Base-by-base conservation (phyloP, 202 grass and related monocot genomes). In the Hordeum pubiflorum region DNA sequence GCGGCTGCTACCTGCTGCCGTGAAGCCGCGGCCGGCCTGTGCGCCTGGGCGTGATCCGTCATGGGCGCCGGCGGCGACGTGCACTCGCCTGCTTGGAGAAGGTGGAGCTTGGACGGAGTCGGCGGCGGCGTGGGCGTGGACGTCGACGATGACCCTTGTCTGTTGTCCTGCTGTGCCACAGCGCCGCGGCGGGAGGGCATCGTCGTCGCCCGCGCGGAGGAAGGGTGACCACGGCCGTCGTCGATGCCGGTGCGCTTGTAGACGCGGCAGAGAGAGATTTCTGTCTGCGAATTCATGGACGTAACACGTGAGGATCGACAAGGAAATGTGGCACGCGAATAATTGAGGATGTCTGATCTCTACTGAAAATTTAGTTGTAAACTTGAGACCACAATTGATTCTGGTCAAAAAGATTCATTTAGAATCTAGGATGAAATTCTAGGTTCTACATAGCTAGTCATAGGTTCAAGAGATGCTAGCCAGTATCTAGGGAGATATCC, bases 231-330 rank as follows among this genome's bases (percentile, higher is more conserved):
- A 9, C 55, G 83, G 52, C 86, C 87, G 71, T 94, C 91, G 12
- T 97, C 89, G 69, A 97, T 89, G 59, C 91, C 91, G 18, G 91
- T 84, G 79, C 94, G 86, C 83, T 97, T 97, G 69, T 97, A 90
- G 48, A 94, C 91, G 60, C 94, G 87, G 70, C 94, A 97, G 7
- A 97, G 87, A 7, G 94, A 97, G 33, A 94, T 97, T 38, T 97
- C 94, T 0, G 91, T 85, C 94, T 97, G 83, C 81, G 89, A 77
- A 77, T 72, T 54, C 48, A 18, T 54, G 48, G 15, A 54, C 0
- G 41, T 13, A 44, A 44, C 41, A 48, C 14, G 44, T 54, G 48
- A 54, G 6, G 17, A 54, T 54, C 17, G 48, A n/a, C 0, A 54
- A 54, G 48, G 0, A 54, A 48, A 71, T 43, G 68, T 72, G 26